These are phyloP conservation scores for Mesotaenium endlicherianum DNA, from an alignment of 139 green algal genomes.

Conservation along the genomic window DNA sequence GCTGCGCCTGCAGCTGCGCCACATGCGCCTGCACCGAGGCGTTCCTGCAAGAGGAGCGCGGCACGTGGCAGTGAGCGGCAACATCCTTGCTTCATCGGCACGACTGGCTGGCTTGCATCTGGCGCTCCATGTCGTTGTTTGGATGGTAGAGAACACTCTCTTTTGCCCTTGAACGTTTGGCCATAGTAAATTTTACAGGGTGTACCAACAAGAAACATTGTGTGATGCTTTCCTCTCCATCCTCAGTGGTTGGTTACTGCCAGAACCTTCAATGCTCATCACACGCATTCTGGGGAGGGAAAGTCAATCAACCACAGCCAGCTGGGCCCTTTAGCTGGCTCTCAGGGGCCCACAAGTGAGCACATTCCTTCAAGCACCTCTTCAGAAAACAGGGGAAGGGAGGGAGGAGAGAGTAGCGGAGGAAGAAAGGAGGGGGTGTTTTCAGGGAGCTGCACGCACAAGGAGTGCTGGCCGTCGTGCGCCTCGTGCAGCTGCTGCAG, in stretches of 20 bases:
- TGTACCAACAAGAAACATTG: neutral
- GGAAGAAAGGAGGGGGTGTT: neutral
- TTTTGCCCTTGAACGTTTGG: neutral
- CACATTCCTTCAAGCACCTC: no score
- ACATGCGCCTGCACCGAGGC: neutral
- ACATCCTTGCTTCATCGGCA: no score
- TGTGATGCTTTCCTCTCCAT: neutral
- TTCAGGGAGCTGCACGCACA: neutral
- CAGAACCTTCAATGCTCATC: neutral
- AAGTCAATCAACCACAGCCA: neutral
- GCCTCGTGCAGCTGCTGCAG: neutral
- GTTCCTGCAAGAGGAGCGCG: constrained; percentile 1
- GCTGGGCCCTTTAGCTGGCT: neutral
- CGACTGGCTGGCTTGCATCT: no score
- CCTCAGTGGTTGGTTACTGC: neutral
- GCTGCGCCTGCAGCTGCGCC: constrained; percentile 9
- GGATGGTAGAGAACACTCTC: neutral
- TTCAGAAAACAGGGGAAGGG: neutral
- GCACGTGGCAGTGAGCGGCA: neutral
- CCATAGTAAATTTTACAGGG: neutral
- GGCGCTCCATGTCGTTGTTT: neutral
- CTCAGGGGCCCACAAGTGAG: neutral
- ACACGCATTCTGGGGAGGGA: neutral
- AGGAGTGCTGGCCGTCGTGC: constrained; percentile 7
- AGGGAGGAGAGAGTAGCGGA: neutral